Conservation (phyloP, 2,329 filamentous ascomycete genomes). For the Neodidymelliopsis sp. region DNA sequence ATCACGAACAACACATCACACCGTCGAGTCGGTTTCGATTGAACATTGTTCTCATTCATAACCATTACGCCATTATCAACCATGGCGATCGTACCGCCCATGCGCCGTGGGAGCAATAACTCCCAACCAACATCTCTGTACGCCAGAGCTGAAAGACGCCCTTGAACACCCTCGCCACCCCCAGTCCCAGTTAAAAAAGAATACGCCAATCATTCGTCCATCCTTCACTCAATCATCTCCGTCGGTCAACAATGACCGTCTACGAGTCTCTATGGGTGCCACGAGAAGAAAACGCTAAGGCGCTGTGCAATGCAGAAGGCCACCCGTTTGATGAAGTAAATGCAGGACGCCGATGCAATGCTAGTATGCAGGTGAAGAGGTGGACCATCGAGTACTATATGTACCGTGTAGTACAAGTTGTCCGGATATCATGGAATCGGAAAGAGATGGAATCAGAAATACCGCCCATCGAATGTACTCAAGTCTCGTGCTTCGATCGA, state of each 20-base stretch:
- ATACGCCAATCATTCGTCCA: constrained; percentile 19
- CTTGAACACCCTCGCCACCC: neutral
- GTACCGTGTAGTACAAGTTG: constrained; percentile 19
- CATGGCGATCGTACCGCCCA: constrained; percentile 19
- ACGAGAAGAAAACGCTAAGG: constrained; percentile 40
- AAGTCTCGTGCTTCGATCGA: constrained; percentile 3
- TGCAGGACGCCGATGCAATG: constrained; percentile 43
- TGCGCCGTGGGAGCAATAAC: constrained; percentile 29
- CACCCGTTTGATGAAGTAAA: constrained; percentile 17
- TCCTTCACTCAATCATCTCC: constrained; percentile 4
- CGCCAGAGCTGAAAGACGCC: constrained; percentile 12
- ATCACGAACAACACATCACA: no score
- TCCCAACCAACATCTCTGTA: constrained; percentile 20
- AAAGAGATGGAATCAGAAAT: constrained; percentile 22
- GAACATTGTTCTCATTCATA: constrained; percentile 12
- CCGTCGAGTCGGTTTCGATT: no score
- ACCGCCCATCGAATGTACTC: constrained; percentile 11
- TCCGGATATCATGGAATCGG: constrained; percentile 33
- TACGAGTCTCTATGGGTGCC: constrained; percentile 23
- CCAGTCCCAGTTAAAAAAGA: constrained; percentile 1
- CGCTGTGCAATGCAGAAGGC: constrained; percentile 30
- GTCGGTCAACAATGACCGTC: constrained; percentile 8
- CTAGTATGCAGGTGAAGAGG: constrained; percentile 37
- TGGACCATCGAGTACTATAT: constrained; percentile 19
- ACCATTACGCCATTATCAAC: constrained; percentile 19